phyloP scores from a whole-genome alignment of 2,329 filamentous ascomycete genomes.

The Colletotrichum sp. region DNA sequence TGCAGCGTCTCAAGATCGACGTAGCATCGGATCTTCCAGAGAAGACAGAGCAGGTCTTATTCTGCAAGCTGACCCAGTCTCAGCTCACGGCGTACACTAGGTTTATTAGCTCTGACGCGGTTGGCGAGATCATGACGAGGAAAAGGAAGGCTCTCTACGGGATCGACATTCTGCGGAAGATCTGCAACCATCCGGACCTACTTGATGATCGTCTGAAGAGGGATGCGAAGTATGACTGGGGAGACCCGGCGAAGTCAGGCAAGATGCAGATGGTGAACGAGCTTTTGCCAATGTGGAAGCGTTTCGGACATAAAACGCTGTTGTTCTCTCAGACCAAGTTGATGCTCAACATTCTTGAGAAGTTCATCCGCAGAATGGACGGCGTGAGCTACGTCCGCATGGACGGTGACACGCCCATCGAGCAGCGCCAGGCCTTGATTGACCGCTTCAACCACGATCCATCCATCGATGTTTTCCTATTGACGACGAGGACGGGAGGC shows the following conservation, averaged over 20 bases:
- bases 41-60: constrained; percentile 95
- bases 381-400: constrained; percentile 83
- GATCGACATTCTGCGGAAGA: constrained; percentile 91
- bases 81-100: constrained; percentile 82
- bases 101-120: constrained; percentile 84
- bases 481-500: constrained; percentile 95
- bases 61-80: constrained; percentile 85
- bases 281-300: constrained; percentile 86
- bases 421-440: constrained; percentile 86
- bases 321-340: constrained; percentile 93
- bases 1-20: constrained; percentile 92
- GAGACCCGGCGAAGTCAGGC: constrained; percentile 78
- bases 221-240: constrained; percentile 77
- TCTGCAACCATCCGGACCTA: constrained; percentile 96
- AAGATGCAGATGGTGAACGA: constrained; percentile 97
- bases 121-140: constrained; percentile 79
- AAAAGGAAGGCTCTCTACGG: constrained; percentile 84
- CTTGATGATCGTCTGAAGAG: constrained; percentile 63
- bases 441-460: constrained; percentile 90
- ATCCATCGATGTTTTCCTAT: constrained; percentile 82
- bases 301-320: constrained; percentile 88
- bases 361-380: constrained; percentile 72
- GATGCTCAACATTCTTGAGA: constrained; percentile 94
- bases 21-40: constrained; percentile 93
- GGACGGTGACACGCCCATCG: constrained; percentile 92